phyloP scores from a whole-genome alignment of 2,329 filamentous ascomycete species.

The Botrytis byssoidea region DNA sequence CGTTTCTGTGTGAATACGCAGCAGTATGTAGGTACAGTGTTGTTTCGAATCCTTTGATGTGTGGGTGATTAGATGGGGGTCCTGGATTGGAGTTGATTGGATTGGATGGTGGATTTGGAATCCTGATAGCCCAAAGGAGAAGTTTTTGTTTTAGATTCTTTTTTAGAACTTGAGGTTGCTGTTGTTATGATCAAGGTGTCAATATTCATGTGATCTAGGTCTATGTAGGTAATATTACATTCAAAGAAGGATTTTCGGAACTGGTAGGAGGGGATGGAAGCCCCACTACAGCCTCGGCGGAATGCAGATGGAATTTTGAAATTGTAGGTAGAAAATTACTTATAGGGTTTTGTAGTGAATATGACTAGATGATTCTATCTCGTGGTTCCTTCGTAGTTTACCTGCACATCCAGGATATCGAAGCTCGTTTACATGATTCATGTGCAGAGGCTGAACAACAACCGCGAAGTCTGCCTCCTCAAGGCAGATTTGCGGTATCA shows the following conservation, averaged over 20 bases:
- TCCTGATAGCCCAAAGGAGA: not conserved
- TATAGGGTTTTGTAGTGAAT: not conserved
- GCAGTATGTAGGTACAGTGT: not conserved
- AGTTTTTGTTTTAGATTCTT: constrained; percentile 4
- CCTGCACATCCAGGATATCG: not conserved
- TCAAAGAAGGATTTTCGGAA: not conserved
- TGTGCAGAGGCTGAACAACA: not conserved
- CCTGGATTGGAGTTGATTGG: not conserved
- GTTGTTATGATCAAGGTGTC: not conserved
- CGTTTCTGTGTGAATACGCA: not conserved
- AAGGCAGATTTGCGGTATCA: constrained; percentile 8
- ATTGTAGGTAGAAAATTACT: not conserved
- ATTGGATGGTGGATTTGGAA: not conserved
- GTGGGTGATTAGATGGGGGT: not conserved
- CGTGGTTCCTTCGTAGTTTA: not conserved
- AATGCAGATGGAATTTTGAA: constrained; percentile 6
- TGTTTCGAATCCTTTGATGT: constrained; percentile 16
- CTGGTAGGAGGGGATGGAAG: not conserved
- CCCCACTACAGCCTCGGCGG: constrained; percentile 11
- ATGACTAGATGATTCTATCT: not conserved
- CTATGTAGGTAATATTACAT: not conserved
- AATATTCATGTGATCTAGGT: not conserved
- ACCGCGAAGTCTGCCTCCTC: not conserved
- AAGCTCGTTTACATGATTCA: not conserved
- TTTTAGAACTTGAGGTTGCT: constrained; percentile 14